These are phyloP conservation scores for Phenoliferia sp. DNA, from an alignment of 1,284 basidiomycete genomes.

Conservation along the genomic window DNA sequence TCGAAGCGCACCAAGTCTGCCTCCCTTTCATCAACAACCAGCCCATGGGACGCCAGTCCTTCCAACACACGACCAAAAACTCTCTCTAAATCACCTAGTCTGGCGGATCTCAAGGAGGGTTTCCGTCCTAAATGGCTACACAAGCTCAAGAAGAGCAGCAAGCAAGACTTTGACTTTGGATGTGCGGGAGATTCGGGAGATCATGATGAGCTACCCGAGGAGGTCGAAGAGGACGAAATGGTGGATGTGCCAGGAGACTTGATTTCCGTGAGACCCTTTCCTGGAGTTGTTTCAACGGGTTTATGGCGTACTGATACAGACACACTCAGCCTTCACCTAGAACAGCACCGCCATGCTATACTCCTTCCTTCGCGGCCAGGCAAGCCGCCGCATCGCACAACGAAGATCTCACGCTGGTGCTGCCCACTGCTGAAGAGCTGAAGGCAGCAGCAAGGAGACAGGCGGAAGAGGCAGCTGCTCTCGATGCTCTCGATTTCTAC, in stretches of 20 bases:
- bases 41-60: not conserved
- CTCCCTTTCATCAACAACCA: not conserved
- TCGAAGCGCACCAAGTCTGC: not conserved
- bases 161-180: constrained; percentile 8
- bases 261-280: not conserved
- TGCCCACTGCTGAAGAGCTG: too few relatives aligned
- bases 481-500: not conserved
- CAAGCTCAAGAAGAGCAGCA: constrained; percentile 3
- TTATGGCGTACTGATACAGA: not conserved
- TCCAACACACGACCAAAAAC: not conserved
- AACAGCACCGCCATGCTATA: not conserved
- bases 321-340: not conserved
- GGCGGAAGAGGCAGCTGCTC: not conserved
- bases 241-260: not conserved
- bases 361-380: not conserved
- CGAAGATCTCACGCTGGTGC: too few relatives aligned
- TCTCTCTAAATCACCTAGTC: constrained; percentile 4
- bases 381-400: too few relatives aligned
- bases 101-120: constrained; percentile 10
- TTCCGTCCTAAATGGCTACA: constrained; percentile 1
- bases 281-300: not conserved
- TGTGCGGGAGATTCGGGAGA: constrained; percentile 1
- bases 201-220: not conserved
- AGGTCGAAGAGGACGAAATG: not conserved
- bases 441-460: not conserved